phyloP scores from a whole-genome alignment of 2,329 filamentous ascomycete species.

The Fusarium sp. region DNA sequence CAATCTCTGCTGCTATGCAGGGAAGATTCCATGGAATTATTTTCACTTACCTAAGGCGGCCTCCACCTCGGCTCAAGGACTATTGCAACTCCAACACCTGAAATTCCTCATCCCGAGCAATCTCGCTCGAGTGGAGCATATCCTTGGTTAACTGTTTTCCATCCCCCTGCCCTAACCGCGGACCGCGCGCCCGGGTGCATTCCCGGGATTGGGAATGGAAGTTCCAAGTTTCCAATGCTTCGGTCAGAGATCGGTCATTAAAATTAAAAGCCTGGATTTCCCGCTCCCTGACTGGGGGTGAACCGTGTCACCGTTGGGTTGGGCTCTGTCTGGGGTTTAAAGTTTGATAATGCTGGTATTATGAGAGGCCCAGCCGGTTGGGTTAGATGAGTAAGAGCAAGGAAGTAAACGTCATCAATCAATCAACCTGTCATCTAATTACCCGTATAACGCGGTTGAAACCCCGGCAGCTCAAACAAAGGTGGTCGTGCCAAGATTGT shows the following conservation, averaged over 20 bases:
- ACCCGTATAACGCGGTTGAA: conserved; percentile 6
- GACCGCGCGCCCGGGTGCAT: conserved; percentile 26
- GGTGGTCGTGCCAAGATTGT: conserved; percentile 6
- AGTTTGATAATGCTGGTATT: conserved; percentile 34
- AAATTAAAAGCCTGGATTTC: conserved; percentile 26
- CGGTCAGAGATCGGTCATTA: conserved; percentile 27
- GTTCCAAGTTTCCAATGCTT: conserved; percentile 31
- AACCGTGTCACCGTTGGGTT: conserved; percentile 17
- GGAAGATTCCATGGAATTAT: conserved; percentile 37
- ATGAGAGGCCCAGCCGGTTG: conserved; percentile 1
- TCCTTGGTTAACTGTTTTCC: conserved; percentile 5
- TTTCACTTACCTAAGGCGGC: conserved; percentile 19
- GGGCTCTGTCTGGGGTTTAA: not conserved
- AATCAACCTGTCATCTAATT: conserved; percentile 12
- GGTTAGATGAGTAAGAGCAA: not conserved
- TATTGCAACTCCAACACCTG: conserved; percentile 7
- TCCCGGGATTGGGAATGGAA: conserved; percentile 11
- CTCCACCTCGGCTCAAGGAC: conserved; percentile 20
- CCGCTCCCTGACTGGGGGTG: conserved; percentile 7
- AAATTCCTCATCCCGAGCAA: conserved; percentile 33
- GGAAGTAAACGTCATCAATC: conserved; percentile 26
- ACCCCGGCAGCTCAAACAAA: conserved; percentile 5
- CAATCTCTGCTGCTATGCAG: conserved; percentile 20
- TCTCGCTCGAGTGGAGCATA: conserved; percentile 35
- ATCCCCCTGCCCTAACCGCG: conserved; percentile 22